Base-by-base conservation (phyloP, 108 stramenopile species). In the Thalassiosira profunda region DNA sequence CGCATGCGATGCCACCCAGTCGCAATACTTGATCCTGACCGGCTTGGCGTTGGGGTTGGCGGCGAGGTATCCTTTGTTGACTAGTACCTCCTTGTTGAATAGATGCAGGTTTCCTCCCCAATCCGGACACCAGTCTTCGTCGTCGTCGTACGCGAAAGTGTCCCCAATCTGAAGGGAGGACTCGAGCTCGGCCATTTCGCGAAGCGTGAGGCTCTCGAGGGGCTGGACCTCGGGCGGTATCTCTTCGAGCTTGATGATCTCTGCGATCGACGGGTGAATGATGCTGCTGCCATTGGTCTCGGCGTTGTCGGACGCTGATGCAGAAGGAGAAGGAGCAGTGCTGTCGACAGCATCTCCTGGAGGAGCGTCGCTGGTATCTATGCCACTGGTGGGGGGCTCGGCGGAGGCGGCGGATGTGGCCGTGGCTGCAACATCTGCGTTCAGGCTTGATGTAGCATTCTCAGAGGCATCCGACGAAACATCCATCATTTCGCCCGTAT, bases 81-180 rank as follows among this genome's bases (percentile, higher is more conserved):
- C 90, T 1, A 74, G 25, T 5, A 94, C 72, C n/a, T 92, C 89
- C 52, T 84, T 84, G 6, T 88, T 74, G 3, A 70, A 59, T 26
- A 90, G 76, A 10, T 69, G 83, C 3, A 94, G 54, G 61, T 86
- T 90, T 4, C 93, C 93, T 45, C 74, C 77, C 90, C 90, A 94
- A 70, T 94, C 90, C 12, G 83, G 76, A 35, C 76, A 56, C 93
- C 93, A 94, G 40, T 71, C 61, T 15, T 79, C 79, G 18, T 86
- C 84, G 14, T 70, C 51, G 24, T 44, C 41, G 38, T 63, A 67
- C 45, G 69, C 49, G 35, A 44, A 74, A 6, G 68, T 63, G 38
- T 79, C 77, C 24, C 82, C 82, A 29, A 83, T 55, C 40, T 83
- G 82, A 17, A 83, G 72, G 1, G 77, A 42, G 20, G 54, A 37